These are phyloP conservation scores for Corylus heterophylla DNA, from an alignment of 306 rosid species.

Conservation along the genomic window DNA sequence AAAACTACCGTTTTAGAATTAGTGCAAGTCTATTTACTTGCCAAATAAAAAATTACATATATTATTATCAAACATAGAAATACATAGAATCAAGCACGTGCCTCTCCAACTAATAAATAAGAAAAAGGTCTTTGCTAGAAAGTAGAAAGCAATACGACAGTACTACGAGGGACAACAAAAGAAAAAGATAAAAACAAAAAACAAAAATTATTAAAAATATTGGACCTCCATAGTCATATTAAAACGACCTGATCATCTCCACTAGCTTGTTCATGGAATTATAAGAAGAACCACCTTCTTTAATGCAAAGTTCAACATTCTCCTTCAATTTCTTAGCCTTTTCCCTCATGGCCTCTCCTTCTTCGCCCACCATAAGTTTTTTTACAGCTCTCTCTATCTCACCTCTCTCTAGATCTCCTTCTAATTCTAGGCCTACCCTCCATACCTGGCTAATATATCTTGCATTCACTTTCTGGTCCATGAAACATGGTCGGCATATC, in stretches of 20 bases:
- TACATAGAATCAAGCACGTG: neutral
- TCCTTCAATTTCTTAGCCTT: neutral
- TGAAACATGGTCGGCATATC: slow-evolving; percentile 44
- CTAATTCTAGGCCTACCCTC: slow-evolving; percentile 32
- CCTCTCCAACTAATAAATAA: too few species aligned
- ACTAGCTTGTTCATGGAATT: neutral
- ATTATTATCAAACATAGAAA: too few species aligned
- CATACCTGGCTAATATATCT: slow-evolving; percentile 40
- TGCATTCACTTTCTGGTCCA: slow-evolving; percentile 44
- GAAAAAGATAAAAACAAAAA: too few species aligned
- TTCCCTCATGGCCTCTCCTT: slow-evolving; percentile 2
- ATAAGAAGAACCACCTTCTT: neutral
- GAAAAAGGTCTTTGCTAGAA: too few species aligned
- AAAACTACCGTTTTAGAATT: too few species aligned
- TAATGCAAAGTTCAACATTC: neutral
- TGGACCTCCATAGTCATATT: too few species aligned
- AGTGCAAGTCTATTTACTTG: too few species aligned
- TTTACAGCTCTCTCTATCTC: neutral
- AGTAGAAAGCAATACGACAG: too few species aligned
- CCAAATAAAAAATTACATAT: too few species aligned
- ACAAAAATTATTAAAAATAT: too few species aligned
- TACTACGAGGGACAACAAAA: too few species aligned
- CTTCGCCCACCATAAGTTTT: neutral
- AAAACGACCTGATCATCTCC: slow-evolving; percentile 2
- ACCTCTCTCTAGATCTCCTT: neutral